Evolutionary conservation across 192 early-diverging fungal genomes (phyloP).

Genomic region (Coemansia sp.): DNA sequence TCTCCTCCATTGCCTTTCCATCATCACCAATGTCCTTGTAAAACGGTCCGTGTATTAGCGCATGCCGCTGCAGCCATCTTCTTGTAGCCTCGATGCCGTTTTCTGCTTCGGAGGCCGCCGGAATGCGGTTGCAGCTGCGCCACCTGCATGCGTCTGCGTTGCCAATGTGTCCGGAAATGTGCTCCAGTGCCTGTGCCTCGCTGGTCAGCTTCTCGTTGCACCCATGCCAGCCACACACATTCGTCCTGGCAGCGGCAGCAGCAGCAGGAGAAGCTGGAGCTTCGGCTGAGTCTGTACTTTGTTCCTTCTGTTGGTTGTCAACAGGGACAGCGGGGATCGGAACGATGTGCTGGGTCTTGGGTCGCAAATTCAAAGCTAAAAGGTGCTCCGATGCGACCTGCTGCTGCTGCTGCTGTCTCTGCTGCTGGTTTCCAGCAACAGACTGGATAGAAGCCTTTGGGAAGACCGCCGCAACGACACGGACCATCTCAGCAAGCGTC

Average conservation of each 20-base stretch:
- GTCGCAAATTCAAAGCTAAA: slow-evolving; percentile 26
- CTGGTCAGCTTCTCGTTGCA: slow-evolving; percentile 23
- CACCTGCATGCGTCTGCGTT: slow-evolving; percentile 48
- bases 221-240: slow-evolving; percentile 30
- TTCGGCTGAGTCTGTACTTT: neutral
- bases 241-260: slow-evolving; percentile 4
- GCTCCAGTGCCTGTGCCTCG: slow-evolving; percentile 35
- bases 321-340: slow-evolving; percentile 35
- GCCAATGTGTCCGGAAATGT: slow-evolving; percentile 13
- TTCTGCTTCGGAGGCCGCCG: slow-evolving; percentile 3
- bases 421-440: slow-evolving; percentile 2
- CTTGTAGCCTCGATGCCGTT: neutral
- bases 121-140: slow-evolving; percentile 45
- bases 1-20: slow-evolving; percentile 7
- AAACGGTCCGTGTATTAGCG: slow-evolving; percentile 47
- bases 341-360: slow-evolving; percentile 24
- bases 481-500: slow-evolving; percentile 39
- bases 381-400: slow-evolving; percentile 11
- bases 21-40: neutral
- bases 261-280: neutral
- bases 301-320: slow-evolving; percentile 11
- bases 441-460: slow-evolving; percentile 31
- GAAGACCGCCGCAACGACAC: slow-evolving; percentile 49
- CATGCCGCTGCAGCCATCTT: slow-evolving; percentile 33
- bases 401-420: slow-evolving; percentile 11